Conservation (phyloP, 1,284 basidiomycete genomes). For the Trametes versicolor region DNA sequence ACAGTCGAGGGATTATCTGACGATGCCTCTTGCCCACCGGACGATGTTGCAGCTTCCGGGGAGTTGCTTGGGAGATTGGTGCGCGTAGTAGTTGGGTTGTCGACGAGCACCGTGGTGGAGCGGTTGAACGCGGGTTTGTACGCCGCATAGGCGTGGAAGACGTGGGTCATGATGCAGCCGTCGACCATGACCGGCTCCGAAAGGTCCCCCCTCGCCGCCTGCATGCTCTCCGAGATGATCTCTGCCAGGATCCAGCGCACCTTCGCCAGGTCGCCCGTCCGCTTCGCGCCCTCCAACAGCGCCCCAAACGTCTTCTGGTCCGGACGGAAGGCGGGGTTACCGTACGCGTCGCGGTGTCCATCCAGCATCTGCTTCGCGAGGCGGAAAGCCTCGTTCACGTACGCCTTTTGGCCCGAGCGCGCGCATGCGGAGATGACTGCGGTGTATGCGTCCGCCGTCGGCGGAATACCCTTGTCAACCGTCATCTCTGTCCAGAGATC, state of each 20-base stretch:
- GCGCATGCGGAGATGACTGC: conserved; percentile 85
- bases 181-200: conserved; percentile 57
- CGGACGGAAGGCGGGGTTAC: conserved; percentile 67
- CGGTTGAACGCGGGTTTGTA: conserved; percentile 79
- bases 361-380: conserved; percentile 86
- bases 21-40: not conserved
- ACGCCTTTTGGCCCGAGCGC: conserved; percentile 66
- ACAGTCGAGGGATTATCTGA: not conserved
- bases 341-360: conserved; percentile 70
- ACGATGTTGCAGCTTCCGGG: not conserved
- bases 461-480: conserved; percentile 67
- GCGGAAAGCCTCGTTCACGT: conserved; percentile 81
- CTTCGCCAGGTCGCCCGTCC: conserved; percentile 84
- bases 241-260: conserved; percentile 94
- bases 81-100: conserved; percentile 1
- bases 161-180: conserved; percentile 80
- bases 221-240: conserved; percentile 62
- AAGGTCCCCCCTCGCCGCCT: conserved; percentile 35
- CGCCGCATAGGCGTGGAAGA: conserved; percentile 90
- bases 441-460: conserved; percentile 81
- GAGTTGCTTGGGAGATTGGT: not conserved
- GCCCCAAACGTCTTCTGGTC: conserved; percentile 81
- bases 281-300: conserved; percentile 89
- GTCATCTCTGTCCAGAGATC: conserved; percentile 96
- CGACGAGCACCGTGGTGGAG: conserved; percentile 51